Evolutionary conservation across 2,329 filamentous ascomycete genomes (phyloP), one percentile per base, ranked within the genome.

Genomic region (Colletotrichum scovillei): DNA sequence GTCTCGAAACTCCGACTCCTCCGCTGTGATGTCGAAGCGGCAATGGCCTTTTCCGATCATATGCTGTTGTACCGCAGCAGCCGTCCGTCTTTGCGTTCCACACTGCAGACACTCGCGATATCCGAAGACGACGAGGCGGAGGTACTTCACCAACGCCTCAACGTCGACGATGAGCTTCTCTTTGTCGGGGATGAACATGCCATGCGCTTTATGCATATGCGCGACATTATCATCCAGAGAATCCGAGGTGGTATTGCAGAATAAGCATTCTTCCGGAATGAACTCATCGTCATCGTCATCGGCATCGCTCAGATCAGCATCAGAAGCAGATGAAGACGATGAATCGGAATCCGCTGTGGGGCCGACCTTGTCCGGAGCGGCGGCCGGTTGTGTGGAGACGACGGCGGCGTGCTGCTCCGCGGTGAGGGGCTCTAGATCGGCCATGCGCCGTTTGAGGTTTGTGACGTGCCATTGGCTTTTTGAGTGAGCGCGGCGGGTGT

Each of bases 71-170:
- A 85, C 84, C 0, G 83, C 88, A 63, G 86, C 80, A 0, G 81
- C 79, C 0, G 84, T 86, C 0, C 78, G 77, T 38, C 85, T 82
- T 49, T 83, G 78, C 16, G 81, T 86, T 1, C 86, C 85, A 74
- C 88, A 90, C 24, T 81, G 83, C 49, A 90, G 80, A 71, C 88
- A 90, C 77, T 89, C 86, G 22, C 80, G 80, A 67, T 87, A 88
- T 0, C 78, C 82, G 24, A 80, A 84, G 16, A 90, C 85, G 24
- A 90, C 78, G 9, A 88, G 81, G 65, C 86, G 82, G 0, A 89
- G 78, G 67, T 89, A 89, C 53, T 80, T 75, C 46, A 89, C 79
- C 2, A 90, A 78, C 0, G 85, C 84, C 46, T 86, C 84, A 3
- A 85, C 73, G 67, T 89, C 87, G 11, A 88, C 84, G 1, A 80